Conservation (phyloP, 2,329 filamentous ascomycete species). For the Penicillium sp. region DNA sequence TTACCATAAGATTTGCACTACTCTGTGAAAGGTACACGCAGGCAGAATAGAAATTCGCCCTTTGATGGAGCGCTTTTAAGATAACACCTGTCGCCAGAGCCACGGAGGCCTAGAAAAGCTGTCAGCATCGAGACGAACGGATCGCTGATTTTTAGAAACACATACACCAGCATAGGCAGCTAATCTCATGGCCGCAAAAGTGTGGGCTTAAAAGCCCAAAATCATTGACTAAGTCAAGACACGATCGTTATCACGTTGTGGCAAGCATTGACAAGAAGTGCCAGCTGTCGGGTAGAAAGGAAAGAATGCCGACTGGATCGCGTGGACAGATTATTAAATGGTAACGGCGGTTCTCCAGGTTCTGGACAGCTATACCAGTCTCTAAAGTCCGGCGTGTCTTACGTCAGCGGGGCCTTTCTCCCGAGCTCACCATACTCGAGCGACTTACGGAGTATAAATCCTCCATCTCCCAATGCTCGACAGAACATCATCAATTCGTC, state of each 20-base stretch:
- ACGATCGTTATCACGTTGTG: slow-evolving; percentile 14
- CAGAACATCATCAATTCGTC: background rate
- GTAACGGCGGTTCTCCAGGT: slow-evolving; percentile 20
- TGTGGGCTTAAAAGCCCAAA: slow-evolving; percentile 28
- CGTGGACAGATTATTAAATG: slow-evolving; percentile 13
- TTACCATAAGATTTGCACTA: slow-evolving; percentile 89
- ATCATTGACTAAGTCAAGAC: slow-evolving; percentile 34
- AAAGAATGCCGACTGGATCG: slow-evolving; percentile 17
- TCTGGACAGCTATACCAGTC: slow-evolving; percentile 32
- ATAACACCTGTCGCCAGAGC: slow-evolving; percentile 83
- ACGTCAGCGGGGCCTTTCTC: slow-evolving; percentile 25
- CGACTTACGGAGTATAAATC: background rate
- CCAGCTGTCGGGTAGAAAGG: background rate
- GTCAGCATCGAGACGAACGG: slow-evolving; percentile 12
- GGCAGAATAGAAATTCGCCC: slow-evolving; percentile 97
- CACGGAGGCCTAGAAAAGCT: slow-evolving; percentile 68
- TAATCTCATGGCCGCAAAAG: slow-evolving; percentile 50
- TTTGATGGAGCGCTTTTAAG: slow-evolving; percentile 88
- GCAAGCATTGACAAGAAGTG: slow-evolving; percentile 25
- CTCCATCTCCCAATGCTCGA: background rate
- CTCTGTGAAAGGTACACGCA: slow-evolving; percentile 97
- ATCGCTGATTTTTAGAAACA: slow-evolving; percentile 1
- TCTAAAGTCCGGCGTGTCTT: slow-evolving; percentile 16
- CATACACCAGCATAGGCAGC: slow-evolving; percentile 58
- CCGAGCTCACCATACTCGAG: background rate